Conservation (phyloP, 805 yeast genomes). For the Saccharomycopsis javanensis region DNA sequence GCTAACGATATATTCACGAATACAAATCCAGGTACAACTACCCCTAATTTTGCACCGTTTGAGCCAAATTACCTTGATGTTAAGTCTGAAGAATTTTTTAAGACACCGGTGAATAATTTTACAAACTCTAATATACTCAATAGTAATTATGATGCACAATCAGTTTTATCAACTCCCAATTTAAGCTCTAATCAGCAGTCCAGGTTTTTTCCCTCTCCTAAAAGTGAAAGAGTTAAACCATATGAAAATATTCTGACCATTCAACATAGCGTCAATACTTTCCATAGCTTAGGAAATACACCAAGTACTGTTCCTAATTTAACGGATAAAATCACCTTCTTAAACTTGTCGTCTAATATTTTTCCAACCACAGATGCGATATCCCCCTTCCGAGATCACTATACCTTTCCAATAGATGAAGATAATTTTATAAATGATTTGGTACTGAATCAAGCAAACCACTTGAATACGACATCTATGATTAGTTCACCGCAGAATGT, state of each 20-base stretch:
- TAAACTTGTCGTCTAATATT: conserved; percentile 4
- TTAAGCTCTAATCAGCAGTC: conserved; percentile 14
- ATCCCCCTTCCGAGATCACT: not conserved
- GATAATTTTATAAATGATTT: not conserved
- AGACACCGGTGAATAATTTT: not conserved
- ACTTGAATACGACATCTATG: not conserved
- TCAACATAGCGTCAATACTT: not conserved
- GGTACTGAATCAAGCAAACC: not conserved
- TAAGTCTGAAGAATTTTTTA: conserved; percentile 1
- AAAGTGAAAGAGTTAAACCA: conserved; percentile 14
- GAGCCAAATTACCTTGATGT: conserved; percentile 12
- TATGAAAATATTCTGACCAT: not conserved
- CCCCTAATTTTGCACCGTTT: conserved; percentile 8
- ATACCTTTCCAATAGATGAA: not conserved
- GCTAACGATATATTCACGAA: not conserved
- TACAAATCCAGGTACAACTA: conserved; percentile 1
- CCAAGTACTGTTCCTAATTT: not conserved
- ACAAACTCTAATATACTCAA: not conserved
- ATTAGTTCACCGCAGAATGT: not conserved
- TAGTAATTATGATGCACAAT: not conserved
- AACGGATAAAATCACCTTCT: conserved; percentile 4
- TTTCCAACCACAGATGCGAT: not conserved
- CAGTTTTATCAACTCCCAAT: conserved; percentile 15
- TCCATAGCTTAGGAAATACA: conserved; percentile 4
- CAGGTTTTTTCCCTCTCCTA: conserved; percentile 19